These are phyloP conservation scores for Pichiaceae sp. DNA, from an alignment of 1,139 yeast species.

Conservation along the genomic window DNA sequence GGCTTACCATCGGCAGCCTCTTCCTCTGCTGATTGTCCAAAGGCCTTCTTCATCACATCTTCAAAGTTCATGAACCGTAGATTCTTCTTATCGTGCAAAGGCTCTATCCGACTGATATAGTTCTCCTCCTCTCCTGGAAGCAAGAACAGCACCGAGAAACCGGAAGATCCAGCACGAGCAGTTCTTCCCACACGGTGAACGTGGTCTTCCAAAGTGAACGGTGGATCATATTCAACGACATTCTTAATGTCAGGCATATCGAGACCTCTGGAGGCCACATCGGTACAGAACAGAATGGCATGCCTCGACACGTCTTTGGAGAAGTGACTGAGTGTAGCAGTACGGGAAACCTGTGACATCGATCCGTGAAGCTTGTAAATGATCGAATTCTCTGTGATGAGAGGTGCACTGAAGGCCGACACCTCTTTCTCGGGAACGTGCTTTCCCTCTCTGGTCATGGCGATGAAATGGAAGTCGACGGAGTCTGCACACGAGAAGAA, in stretches of 20 bases:
- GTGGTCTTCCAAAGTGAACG: conserved; percentile 81
- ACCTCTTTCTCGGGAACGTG: conserved; percentile 20
- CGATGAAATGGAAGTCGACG: conserved; percentile 82
- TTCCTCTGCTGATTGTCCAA: conserved; percentile 29
- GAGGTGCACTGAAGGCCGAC: conserved; percentile 47
- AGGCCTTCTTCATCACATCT: conserved; percentile 47
- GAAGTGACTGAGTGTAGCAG: conserved; percentile 65
- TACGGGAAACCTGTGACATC: conserved; percentile 71
- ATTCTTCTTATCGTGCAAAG: conserved; percentile 58
- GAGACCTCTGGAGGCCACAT: conserved; percentile 95
- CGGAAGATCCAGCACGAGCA: conserved; percentile 91
- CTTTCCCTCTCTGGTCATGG: conserved; percentile 53
- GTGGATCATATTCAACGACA: conserved; percentile 91
- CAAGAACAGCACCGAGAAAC: conserved; percentile 63
- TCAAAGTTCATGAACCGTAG: conserved; percentile 43
- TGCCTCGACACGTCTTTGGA: conserved; percentile 28
- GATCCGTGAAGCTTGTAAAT: conserved; percentile 85
- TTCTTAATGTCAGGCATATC: conserved; percentile 94
- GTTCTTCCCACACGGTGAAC: conserved; percentile 96
- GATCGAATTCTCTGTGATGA: conserved; percentile 35
- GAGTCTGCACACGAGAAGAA: conserved; percentile 93
- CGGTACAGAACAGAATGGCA: conserved; percentile 72
- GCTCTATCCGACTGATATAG: conserved; percentile 53
- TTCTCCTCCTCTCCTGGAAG: conserved; percentile 86
- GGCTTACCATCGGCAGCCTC: conserved; percentile 23